These are phyloP conservation scores for Glycyrrhiza uralensis DNA, from an alignment of 306 rosid species.

Conservation along the genomic window DNA sequence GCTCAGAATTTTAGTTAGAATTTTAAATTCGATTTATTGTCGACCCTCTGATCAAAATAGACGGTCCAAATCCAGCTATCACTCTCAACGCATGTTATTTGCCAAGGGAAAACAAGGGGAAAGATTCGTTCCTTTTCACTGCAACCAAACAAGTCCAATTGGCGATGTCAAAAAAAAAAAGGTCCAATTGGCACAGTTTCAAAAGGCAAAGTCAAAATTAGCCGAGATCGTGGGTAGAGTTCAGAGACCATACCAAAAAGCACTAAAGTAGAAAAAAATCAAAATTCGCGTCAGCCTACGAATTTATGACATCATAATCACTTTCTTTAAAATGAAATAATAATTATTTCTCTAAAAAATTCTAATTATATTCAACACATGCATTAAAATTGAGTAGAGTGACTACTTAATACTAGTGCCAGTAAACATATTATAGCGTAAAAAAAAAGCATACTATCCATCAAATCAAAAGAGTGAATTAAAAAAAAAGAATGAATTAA, in stretches of 20 bases:
- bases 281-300: background rate
- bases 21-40: too few relatives aligned
- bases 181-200: slow-evolving; percentile 8
- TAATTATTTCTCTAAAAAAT: too few relatives aligned
- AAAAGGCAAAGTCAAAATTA: background rate
- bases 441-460: too few relatives aligned
- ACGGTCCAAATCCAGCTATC: slow-evolving; percentile 4
- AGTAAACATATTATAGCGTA: too few relatives aligned
- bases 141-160: slow-evolving; percentile 31
- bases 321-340: too few relatives aligned
- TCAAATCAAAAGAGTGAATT: too few relatives aligned
- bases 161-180: too few relatives aligned
- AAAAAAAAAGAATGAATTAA: too few relatives aligned
- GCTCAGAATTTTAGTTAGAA: too few relatives aligned
- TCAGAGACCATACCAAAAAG: background rate
- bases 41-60: too few relatives aligned
- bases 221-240: background rate
- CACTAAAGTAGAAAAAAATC: background rate
- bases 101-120: background rate
- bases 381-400: background rate
- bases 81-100: background rate
- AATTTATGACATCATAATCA: background rate
- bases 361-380: background rate
- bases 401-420: too few relatives aligned
- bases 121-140: slow-evolving; percentile 26